Conservation (phyloP, 805 yeast species). For the Lipomyces yamadae region DNA sequence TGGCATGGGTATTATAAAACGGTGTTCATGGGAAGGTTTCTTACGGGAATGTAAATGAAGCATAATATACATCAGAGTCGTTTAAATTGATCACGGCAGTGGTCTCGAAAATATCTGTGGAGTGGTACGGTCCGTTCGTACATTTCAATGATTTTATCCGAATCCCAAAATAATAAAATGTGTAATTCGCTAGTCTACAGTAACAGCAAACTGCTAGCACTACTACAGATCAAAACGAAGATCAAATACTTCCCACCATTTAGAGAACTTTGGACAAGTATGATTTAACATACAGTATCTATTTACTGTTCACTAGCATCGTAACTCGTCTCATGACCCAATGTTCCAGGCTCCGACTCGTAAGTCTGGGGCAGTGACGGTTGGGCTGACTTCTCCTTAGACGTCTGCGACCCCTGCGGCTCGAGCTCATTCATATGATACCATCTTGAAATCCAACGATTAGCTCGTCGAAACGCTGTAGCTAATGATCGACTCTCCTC, state of each 20-base stretch:
- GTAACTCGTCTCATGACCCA: not conserved
- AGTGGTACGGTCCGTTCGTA: not conserved
- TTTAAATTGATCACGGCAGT: not conserved
- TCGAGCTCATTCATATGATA: constrained; percentile 12
- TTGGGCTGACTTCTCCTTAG: not conserved
- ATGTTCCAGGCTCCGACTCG: not conserved
- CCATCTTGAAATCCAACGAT: constrained; percentile 42
- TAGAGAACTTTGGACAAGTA: not conserved
- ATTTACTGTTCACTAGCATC: not conserved
- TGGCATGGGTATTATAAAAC: not conserved
- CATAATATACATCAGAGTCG: too few species aligned
- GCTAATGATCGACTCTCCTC: constrained; percentile 40
- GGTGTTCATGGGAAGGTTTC: too few species aligned
- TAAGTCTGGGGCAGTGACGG: not conserved
- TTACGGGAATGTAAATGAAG: too few species aligned
- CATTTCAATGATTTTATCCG: not conserved
- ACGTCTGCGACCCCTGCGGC: not conserved
- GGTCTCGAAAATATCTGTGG: not conserved
- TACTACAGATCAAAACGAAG: not conserved
- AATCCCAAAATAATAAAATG: not conserved
- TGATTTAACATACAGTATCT: not conserved
- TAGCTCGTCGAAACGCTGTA: constrained; percentile 40
- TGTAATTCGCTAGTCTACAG: not conserved
- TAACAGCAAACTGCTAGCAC: not conserved
- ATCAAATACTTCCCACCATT: too few species aligned